These are phyloP conservation scores for Meyerozyma guilliermondii DNA, from an alignment of 1,139 yeast species.

Conservation along the genomic window DNA sequence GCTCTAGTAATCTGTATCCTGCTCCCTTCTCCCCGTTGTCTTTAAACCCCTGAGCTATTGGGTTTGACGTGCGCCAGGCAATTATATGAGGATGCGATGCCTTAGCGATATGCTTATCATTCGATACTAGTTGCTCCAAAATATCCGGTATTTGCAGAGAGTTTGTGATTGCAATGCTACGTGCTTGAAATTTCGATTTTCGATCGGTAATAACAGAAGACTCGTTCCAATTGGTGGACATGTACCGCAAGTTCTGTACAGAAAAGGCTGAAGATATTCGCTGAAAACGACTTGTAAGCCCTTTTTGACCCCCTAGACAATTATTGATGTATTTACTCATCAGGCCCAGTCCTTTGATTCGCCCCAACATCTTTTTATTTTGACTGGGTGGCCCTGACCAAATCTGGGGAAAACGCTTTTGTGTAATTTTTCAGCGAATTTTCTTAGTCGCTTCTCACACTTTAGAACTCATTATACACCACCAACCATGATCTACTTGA, in stretches of 20 bases:
- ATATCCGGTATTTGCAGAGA: constrained; percentile 35
- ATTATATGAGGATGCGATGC: constrained; percentile 65
- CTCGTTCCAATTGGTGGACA: constrained; percentile 21
- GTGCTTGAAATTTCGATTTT: constrained; percentile 61
- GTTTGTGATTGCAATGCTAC: constrained; percentile 35
- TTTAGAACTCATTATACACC: background rate
- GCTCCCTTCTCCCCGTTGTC: constrained; percentile 70
- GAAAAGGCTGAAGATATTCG: background rate
- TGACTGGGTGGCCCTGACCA: no score
- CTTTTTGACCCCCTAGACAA: no score
- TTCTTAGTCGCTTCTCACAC: background rate
- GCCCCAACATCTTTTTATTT: no score
- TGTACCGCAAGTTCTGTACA: background rate
- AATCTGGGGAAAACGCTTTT: background rate
- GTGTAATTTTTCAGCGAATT: constrained; percentile 1
- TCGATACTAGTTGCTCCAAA: constrained; percentile 28
- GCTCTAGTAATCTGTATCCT: constrained; percentile 48
- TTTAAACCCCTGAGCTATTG: constrained; percentile 41
- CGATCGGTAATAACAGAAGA: constrained; percentile 31
- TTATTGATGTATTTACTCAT: no score
- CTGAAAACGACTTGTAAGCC: no score
- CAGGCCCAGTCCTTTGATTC: no score
- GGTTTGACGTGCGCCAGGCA: constrained; percentile 56
- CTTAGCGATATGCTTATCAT: constrained; percentile 36
- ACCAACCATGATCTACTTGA: constrained; percentile 69